A percentile compares a stretch with the other conserved stretches of the same genome.
phyloP scores from a whole-genome alignment of 192 early-diverging fungal genomes.

The Backusella macrospora region DNA sequence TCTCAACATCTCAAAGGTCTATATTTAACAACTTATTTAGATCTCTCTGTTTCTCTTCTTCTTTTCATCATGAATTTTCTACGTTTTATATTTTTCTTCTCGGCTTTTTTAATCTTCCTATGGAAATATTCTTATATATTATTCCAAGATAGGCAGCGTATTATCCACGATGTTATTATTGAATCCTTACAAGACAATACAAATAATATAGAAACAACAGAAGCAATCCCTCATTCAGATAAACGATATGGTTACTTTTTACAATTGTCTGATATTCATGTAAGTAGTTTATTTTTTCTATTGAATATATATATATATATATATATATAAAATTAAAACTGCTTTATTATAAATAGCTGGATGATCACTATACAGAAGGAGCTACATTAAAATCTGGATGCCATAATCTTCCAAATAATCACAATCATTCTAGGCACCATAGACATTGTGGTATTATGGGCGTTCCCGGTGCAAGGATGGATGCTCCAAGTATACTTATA shows the following conservation, averaged over 20 bases:
- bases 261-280: conserved; percentile 73
- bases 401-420: conserved; percentile 43
- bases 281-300: not conserved
- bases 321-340: not conserved
- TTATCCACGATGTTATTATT: not conserved
- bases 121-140: not conserved
- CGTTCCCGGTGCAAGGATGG: conserved; percentile 57
- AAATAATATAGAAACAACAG: not conserved
- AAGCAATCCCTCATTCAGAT: not conserved
- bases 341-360: conserved; percentile 30
- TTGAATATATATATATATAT: not conserved
- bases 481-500: conserved; percentile 59
- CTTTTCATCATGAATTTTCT: not conserved
- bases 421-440: conserved; percentile 10
- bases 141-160: not conserved
- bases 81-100: not conserved
- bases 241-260: conserved; percentile 56
- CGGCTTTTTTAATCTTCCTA: not conserved
- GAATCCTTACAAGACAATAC: not conserved
- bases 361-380: conserved; percentile 56
- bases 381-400: conserved; percentile 62
- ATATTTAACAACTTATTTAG: not conserved
- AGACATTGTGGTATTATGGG: conserved; percentile 57
- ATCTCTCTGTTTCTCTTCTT: not conserved
- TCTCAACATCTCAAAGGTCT: not conserved